These are phyloP conservation scores for Nicotiana sylvestris DNA, from an alignment of 257 asterid species.

Conservation along the genomic window DNA sequence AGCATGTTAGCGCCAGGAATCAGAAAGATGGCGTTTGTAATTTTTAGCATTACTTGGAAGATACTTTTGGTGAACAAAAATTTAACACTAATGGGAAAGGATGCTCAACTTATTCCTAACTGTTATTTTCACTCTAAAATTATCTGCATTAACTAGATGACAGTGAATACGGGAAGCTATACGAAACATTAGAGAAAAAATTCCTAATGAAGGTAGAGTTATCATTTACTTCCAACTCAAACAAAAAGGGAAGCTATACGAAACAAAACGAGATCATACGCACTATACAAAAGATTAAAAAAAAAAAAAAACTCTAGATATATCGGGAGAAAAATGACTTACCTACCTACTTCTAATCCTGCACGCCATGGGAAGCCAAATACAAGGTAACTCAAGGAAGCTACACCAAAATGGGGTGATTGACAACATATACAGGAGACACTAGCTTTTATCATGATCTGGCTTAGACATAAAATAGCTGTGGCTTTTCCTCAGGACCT, in stretches of 20 bases:
- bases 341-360: constrained; percentile 25
- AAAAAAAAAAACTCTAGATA: background rate
- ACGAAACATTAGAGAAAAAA: background rate
- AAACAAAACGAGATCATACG: background rate
- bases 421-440: constrained; percentile 20
- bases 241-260: background rate
- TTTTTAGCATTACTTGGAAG: background rate
- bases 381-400: constrained; percentile 26
- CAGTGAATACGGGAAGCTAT: background rate
- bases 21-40: background rate
- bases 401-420: constrained; percentile 18
- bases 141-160: background rate
- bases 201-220: background rate
- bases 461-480: constrained; percentile 38
- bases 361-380: constrained; percentile 27
- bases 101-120: background rate
- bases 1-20: background rate
- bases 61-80: background rate
- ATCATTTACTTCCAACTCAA: background rate
- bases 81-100: background rate
- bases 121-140: background rate
- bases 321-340: constrained; percentile 6
- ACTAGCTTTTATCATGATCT: constrained; percentile 46
- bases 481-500: constrained; percentile 51
- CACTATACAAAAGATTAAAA: background rate